Evolutionary conservation across 345 rosid species (phyloP).

Genomic region (Eucalyptus leucophloia): DNA sequence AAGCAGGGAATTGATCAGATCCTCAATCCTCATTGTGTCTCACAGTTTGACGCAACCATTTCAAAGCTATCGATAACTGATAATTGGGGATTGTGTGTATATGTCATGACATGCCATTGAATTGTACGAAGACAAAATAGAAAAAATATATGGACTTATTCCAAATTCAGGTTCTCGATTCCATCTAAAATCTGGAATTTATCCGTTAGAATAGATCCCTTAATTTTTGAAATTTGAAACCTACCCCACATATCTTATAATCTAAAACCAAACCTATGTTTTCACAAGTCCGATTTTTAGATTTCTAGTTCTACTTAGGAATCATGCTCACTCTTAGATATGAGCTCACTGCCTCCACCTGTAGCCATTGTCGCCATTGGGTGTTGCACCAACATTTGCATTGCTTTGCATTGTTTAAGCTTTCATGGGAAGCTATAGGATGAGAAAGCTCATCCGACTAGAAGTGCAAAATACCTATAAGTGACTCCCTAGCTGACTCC

Average conservation of each 20-base stretch:
- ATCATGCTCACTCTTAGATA: not conserved
- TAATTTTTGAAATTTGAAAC: too few relatives aligned
- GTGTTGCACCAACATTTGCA: not conserved
- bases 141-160: too few relatives aligned
- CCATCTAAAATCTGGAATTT: accelerated
- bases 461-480: not conserved
- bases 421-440: not conserved
- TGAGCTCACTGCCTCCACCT: not conserved
- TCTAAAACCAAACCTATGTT: too few relatives aligned
- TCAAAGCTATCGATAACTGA: not conserved
- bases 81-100: not conserved
- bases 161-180: accelerated
- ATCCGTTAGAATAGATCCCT: too few relatives aligned
- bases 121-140: too few relatives aligned
- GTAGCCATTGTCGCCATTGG: not conserved
- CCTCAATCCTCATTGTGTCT: not conserved
- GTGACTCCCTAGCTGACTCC: not conserved
- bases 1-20: not conserved
- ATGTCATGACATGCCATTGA: accelerated
- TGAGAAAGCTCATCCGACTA: not conserved
- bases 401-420: not conserved
- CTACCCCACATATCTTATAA: too few relatives aligned
- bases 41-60: not conserved
- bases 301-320: accelerated
- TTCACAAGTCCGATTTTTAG: accelerated